Evolutionary conservation across 805 yeast genomes (phyloP).

Genomic region (Schwanniomyces yamadae): DNA sequence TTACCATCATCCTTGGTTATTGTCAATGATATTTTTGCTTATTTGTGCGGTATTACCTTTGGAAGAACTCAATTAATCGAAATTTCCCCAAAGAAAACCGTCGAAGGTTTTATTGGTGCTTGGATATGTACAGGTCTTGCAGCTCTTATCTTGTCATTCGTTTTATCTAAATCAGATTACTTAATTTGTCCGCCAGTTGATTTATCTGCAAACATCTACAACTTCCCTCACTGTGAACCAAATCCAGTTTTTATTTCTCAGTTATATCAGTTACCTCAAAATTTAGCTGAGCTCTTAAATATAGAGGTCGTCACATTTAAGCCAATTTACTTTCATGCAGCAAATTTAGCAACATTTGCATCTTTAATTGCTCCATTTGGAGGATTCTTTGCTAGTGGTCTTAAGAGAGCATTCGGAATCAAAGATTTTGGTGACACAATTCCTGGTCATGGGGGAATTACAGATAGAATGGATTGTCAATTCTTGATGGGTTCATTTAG

Average conservation of each 20-base stretch:
- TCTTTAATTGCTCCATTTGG: slow-evolving; percentile 98
- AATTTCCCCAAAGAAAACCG: slow-evolving; percentile 95
- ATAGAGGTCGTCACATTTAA: slow-evolving; percentile 57
- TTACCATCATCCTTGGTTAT: slow-evolving; percentile 90
- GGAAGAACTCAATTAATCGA: slow-evolving; percentile 90
- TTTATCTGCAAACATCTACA: slow-evolving; percentile 59
- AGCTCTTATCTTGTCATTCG: slow-evolving; percentile 63
- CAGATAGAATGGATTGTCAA: slow-evolving; percentile 97
- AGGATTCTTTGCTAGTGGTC: slow-evolving; percentile 97
- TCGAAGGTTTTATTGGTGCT: slow-evolving; percentile 96
- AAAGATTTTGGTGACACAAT: slow-evolving; percentile 98
- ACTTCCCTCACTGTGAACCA: slow-evolving; percentile 70
- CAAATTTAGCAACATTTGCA: slow-evolving; percentile 88
- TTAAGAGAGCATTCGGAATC: slow-evolving; percentile 92
- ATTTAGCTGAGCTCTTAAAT: slow-evolving; percentile 48
- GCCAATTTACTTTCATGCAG: slow-evolving; percentile 89
- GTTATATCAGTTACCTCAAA: slow-evolving; percentile 70
- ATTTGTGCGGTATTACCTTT: slow-evolving; percentile 93
- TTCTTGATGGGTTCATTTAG: slow-evolving; percentile 96
- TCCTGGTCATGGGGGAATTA: slow-evolving; percentile 98
- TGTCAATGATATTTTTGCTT: slow-evolving; percentile 94
- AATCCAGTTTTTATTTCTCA: slow-evolving; percentile 89
- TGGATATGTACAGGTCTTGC: slow-evolving; percentile 89
- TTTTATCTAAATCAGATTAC: slow-evolving; percentile 65
- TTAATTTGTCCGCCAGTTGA: slow-evolving; percentile 85